Base-by-base conservation (phyloP, 805 yeast species). In the Isabelozyma pseudorhagii region DNA sequence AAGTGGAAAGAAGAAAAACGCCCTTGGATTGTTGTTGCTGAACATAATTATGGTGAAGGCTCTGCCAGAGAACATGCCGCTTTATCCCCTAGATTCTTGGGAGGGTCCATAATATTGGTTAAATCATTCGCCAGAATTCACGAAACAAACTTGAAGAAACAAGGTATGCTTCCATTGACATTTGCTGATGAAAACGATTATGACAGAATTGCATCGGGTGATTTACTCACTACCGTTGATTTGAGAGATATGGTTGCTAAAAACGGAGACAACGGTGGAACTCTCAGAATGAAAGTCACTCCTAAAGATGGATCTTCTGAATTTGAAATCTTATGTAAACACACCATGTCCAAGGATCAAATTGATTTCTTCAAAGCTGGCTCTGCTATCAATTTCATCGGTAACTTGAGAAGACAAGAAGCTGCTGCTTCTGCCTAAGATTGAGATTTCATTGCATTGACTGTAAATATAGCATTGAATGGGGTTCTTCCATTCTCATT, bases 51-150 rank as follows among this genome's bases (percentile, higher is more conserved):
- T 64, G 99, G 99, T 73, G 99, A 93, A 77, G 99, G 99, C 61
- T 92, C 97, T 45, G 97, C 99, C 31, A 88, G 99, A 81, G 99
- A 93, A 70, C 99, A 93, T 64, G 99, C 99, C 43, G 98, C 98
- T 13, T 78, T 94, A 58, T 89, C 94, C 34, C 99, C 98, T 49
- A 82, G 96, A 71, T 94, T 89, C 77, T 79, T 94, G 42, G 98
- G 97, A 52, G 98, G 99, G 54, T 73, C 85, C 50, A 82, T 91
- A 55, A 87, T 93, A 54, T 75, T 93, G 54, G 96, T 89, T 60
- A 93, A 92, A 72, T 92, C 97, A 8, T 93, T 93, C 74, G 99
- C 99, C 36, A 87, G 99, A 79, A 93, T 93, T 62, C 99, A 93
- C 72, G 99, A 93, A 77, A 93, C 99, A 36, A 93, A 93, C 72